These are phyloP conservation scores for Brettanomyces naardenensis DNA, from an alignment of 805 yeast genomes.

Conservation along the genomic window DNA sequence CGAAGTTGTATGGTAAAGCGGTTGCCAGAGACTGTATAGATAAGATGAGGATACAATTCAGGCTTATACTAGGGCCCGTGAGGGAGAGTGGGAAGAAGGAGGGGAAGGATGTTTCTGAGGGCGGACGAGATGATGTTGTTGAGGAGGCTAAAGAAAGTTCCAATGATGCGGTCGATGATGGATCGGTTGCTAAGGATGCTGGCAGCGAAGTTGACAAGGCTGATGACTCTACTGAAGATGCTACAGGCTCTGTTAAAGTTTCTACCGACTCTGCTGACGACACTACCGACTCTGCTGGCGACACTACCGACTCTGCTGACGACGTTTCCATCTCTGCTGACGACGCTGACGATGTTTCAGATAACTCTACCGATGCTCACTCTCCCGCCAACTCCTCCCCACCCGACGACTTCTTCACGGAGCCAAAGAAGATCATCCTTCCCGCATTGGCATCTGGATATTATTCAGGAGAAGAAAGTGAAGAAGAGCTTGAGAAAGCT, in stretches of 20 bases:
- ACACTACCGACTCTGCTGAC: slow-evolving; percentile 42
- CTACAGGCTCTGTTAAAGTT: slow-evolving; percentile 10
- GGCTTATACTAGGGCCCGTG: slow-evolving; percentile 21
- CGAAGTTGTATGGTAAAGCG: slow-evolving; percentile 39
- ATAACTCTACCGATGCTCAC: neutral
- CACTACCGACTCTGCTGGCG: slow-evolving; percentile 17
- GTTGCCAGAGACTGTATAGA: slow-evolving; percentile 26
- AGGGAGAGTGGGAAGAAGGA: slow-evolving; percentile 12
- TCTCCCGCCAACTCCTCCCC: neutral
- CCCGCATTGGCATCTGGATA: slow-evolving; percentile 79
- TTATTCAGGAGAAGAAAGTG: slow-evolving; percentile 72
- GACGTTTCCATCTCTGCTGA: slow-evolving; percentile 34
- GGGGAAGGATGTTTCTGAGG: slow-evolving; percentile 13
- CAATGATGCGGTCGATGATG: slow-evolving; percentile 10
- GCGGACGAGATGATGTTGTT: slow-evolving; percentile 8
- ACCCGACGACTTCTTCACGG: neutral
- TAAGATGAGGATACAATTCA: slow-evolving; percentile 19
- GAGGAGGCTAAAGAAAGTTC: slow-evolving; percentile 6
- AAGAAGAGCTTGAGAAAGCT: slow-evolving; percentile 34
- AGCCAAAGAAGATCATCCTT: slow-evolving; percentile 1
- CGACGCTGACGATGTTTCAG: neutral
- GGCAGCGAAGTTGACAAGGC: slow-evolving; percentile 16
- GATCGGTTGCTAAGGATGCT: no score
- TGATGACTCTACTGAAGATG: slow-evolving; percentile 10
- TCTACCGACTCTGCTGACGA: slow-evolving; percentile 37